Evolutionary conservation across 2,329 filamentous ascomycete genomes (phyloP), one percentile per base, ranked within the genome.

Genomic region (Fusarium heterosporum): DNA sequence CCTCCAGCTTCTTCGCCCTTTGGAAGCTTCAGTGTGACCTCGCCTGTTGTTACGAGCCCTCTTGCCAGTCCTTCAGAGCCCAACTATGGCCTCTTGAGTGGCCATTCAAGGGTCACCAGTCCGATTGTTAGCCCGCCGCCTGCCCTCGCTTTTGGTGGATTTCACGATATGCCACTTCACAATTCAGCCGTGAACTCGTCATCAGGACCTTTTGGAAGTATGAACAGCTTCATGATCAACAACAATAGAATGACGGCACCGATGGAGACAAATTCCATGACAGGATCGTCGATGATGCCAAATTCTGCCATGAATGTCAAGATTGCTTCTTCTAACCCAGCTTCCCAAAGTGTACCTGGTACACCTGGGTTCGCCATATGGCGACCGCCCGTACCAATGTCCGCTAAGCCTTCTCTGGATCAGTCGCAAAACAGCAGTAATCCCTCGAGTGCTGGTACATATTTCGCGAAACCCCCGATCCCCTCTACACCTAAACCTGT

Each of bases 401-500:
- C 49, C 45, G 64, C 68, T 39, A 74, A 76, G 34, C 70, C 65
- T 32, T 55, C 64, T 32, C 47, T 66, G 14, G 57, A 63, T n/a
- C 72, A 71, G 19, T 41, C 68, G 38, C 72, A 72, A 61, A 47
- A 41, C 47, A 72, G 48, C 42, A 65, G 57, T 55, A 68, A 49
- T 51, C 55, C 70, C 41, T 59, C 61, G 32, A 70, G 63, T 28
- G 63, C 65, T n/a, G 66, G 58, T 28, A 71, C 74, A 16, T 79
- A 77, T 60, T 77, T 75, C 50, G 48, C 68, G 19, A 78, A 77
- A 48, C 80, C 80, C 8, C 78, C 79, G 2, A 71, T 79, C 11
- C 78, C 79, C 28, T 76, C 78, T 30, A 78, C 76, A 32, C 76
- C 78, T 11, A 82, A 81, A 61, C 76, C 79, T 12, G 71, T 76